Base-by-base conservation (phyloP, 2,329 filamentous ascomycete genomes). In the Alternaria solani region DNA sequence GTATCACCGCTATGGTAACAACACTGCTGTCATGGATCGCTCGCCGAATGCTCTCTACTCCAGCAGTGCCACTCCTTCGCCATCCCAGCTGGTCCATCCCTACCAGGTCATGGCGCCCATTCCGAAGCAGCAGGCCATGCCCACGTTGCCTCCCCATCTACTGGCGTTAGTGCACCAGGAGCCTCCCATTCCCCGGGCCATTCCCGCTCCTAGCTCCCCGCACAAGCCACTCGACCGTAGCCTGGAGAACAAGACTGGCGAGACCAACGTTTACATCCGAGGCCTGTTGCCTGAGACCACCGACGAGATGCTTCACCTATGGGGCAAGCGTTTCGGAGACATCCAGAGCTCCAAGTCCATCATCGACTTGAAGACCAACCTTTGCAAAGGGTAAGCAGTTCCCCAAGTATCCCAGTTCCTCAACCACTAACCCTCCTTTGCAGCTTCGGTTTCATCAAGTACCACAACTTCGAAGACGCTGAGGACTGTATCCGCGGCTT, bases 291-390 rank as follows among this genome's bases (percentile, higher is more conserved):
- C 95, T 0, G 94, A 96, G 71, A 99, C 94, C 0, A 95, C 96
- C 49, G 95, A 99, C 73, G 91, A 96, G 51, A 90, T 96, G 75
- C 84, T 99, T 18, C 87, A 91, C 70, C 85, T 85, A 43, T 98
- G 95, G 81, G 91, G 94, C 43, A 85, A 88, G 69, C 91, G 94
- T 51, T 99, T 98, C 75, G 96, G 95, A 42, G 89, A 91, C 62
- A 95, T 99, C 59, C 93, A 97, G 81, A 96, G 94, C 67, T 97
- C 93, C 74, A 99, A 99, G 85, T 95, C 96, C 14, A 99, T 99
- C 81, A 96, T 99, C 74, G 96, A 99, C 81, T 90, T 94, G 53
- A 89, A 91, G 68, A 96, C 93, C 49, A 92, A 93, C 61, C 90
- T 93, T 65, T 99, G 95, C 87, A 99, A 99, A 82, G 95, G 95